These are phyloP conservation scores for Wallacemonas sp. DNA, from an alignment of 208 protist genomes.

Conservation along the genomic window DNA sequence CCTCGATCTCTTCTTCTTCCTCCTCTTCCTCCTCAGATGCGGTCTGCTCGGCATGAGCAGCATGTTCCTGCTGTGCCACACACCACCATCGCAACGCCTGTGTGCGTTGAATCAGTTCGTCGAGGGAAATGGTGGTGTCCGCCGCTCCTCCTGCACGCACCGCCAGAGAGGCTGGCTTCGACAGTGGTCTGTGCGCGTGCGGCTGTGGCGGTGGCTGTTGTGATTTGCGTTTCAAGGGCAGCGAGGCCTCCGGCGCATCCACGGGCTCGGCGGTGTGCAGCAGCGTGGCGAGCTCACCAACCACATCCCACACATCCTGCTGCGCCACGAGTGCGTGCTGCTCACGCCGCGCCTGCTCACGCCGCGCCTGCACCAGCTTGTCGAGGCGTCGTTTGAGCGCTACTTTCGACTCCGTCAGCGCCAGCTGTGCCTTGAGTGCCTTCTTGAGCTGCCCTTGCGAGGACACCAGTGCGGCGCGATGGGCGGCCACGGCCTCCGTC, in stretches of 20 bases:
- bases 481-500: slow-evolving; percentile 1
- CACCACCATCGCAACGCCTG: slow-evolving; percentile 10
- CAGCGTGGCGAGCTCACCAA: slow-evolving; percentile 4
- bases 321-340: slow-evolving; percentile 8
- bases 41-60: not conserved
- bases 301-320: not conserved
- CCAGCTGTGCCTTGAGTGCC: slow-evolving; percentile 30
- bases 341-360: slow-evolving; percentile 1
- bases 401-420: not conserved
- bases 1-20: not conserved
- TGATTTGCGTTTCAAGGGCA: not conserved
- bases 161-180: too few species aligned
- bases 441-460: slow-evolving; percentile 29
- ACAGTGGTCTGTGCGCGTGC: not conserved
- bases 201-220: not conserved
- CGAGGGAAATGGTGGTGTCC: too few species aligned
- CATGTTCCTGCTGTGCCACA: not conserved
- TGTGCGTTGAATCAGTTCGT: not conserved
- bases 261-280: not conserved
- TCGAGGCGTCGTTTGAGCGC: not conserved
- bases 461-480: slow-evolving; percentile 13
- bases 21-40: not conserved
- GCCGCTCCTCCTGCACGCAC: too few species aligned
- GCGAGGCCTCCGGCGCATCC: not conserved
- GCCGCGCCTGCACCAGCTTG: slow-evolving; percentile 12